phyloP scores from a whole-genome alignment of 2,329 filamentous ascomycete genomes.

The Ophioceras dolichostomum region DNA sequence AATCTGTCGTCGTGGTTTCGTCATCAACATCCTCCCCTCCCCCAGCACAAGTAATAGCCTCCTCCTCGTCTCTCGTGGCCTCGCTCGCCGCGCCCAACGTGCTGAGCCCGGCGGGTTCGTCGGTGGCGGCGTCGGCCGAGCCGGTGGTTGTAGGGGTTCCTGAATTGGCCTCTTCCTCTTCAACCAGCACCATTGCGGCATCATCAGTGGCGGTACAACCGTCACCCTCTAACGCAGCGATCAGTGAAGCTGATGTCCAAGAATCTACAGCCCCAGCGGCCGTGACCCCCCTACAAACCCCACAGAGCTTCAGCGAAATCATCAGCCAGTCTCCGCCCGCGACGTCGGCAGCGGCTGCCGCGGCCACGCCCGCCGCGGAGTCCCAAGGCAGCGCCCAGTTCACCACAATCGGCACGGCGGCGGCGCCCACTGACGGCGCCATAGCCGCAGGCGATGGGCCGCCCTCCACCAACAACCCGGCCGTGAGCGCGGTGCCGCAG shows the following conservation, averaged over 20 bases:
- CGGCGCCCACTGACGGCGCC: constrained; percentile 3
- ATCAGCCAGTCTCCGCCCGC: constrained; percentile 2
- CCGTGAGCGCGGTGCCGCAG: constrained; percentile 6
- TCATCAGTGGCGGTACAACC: not conserved
- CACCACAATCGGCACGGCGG: constrained; percentile 7
- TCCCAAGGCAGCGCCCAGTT: too few species aligned
- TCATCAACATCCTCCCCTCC: not conserved
- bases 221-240: constrained; percentile 12
- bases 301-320: not conserved
- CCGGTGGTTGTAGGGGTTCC: too few species aligned
- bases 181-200: not conserved
- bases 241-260: constrained; percentile 23
- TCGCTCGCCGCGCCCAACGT: not conserved
- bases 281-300: constrained; percentile 1
- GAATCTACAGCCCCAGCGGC: constrained; percentile 14
- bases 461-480: constrained; percentile 7
- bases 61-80: too few species aligned
- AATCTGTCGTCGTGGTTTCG: not conserved
- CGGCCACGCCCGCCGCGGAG: too few species aligned
- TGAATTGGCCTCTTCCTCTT: too few species aligned
- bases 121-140: too few species aligned
- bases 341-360: constrained; percentile 5
- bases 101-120: too few species aligned
- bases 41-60: too few species aligned
- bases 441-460: constrained; percentile 4